Evolutionary conservation across 1,284 basidiomycete species (phyloP), one percentile per base, ranked within the genome.

Genomic region (Fomitopsis betulina): DNA sequence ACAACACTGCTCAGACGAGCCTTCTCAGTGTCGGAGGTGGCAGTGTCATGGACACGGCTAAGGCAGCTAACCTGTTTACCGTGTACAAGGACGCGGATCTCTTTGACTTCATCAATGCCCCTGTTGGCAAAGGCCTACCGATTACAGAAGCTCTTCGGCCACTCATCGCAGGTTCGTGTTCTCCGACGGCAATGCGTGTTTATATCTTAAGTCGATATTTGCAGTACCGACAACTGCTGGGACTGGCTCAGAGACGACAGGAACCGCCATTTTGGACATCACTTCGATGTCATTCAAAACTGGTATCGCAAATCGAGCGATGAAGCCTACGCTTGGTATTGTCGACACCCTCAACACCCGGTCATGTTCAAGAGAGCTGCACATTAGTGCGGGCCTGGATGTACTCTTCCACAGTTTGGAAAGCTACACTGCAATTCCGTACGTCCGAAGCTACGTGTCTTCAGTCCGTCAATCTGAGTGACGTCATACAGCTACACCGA

Each of bases 201-300:
- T 21, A 30, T 59, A 32, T 38, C 35, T 23, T 43, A 32, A 49
- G 30, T 52, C n/a, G n/a, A n/a, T n/a, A n/a, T 57, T 63, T 38
- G 53, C 21, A 86, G 85, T 98, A 23, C 95, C 95, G 10, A 98
- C 96, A 2, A 98, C 96, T 7, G 96, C 96, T 42, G 95, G 96
- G 54, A 98, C 96, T n/a, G 96, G 95, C 13, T 94, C 93, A 2
- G 94, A 98, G 74, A 98, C 96, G 1, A 98, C 96, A 2, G 96
- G 96, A n/a, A 93, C 96, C 1, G 94, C 96, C 15, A 98, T 98
- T 65, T 84, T 97, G 53, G 96, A 98, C 72, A 91, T 95, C 60
- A 88, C 93, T 0, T 94, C 93, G 0, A 85, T 84, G 67, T 85
- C 87, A 15, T 96, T 97, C 82, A 98, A 98, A 79, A 98, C 96